A percentile compares a stretch with the other conserved stretches of the same genome.
Conservation (phyloP, 2,329 filamentous ascomycete species). For the Phyllosticta paracitricarpa region DNA sequence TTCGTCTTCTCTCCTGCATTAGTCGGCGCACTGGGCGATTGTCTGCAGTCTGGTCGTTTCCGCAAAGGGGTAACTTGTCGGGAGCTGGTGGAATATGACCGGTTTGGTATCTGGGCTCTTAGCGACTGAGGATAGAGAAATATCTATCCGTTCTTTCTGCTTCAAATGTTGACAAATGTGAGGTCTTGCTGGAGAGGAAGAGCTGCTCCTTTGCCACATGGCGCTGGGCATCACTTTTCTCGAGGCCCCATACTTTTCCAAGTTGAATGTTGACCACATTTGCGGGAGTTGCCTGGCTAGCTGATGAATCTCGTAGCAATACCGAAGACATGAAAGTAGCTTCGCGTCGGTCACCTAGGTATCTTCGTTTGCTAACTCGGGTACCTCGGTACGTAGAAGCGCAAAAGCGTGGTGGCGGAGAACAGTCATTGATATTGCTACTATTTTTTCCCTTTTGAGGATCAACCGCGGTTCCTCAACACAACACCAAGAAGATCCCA, state of each 20-base stretch:
- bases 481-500: neutral
- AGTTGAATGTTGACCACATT: neutral
- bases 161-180: neutral
- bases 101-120: neutral
- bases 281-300: too few species aligned
- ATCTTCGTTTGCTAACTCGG: neutral
- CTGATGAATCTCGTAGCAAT: neutral
- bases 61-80: neutral
- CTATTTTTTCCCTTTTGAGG: neutral
- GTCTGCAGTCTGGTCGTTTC: neutral
- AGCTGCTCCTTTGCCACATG: too few species aligned
- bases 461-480: neutral
- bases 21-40: slow-evolving; percentile 7
- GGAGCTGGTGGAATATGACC: neutral
- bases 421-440: neutral
- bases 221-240: too few species aligned
- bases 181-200: neutral
- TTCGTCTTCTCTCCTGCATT: slow-evolving; percentile 10
- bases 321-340: too few species aligned
- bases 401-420: neutral
- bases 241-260: too few species aligned
- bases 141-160: neutral
- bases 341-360: neutral
- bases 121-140: neutral
- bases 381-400: neutral